A percentile compares a stretch with the other conserved stretches of the same genome.
Conservation (phyloP, 805 yeast species). For the Kluyveromyces dobzhanskii region DNA sequence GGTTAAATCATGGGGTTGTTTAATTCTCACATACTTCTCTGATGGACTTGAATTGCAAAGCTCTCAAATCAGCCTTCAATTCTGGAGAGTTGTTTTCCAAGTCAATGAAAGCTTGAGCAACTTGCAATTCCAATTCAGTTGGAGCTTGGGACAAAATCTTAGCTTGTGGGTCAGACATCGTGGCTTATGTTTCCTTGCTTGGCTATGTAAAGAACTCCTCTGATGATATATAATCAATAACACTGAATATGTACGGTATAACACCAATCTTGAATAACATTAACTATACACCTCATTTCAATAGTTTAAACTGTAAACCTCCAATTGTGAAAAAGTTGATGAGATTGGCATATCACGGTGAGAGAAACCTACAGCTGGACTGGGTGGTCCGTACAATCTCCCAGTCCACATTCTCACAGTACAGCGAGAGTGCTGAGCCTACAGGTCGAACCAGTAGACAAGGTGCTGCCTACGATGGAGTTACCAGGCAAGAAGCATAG, state of each 20-base stretch:
- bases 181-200: constrained; percentile 22
- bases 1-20: no score
- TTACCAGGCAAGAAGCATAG: no score
- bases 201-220: constrained; percentile 2
- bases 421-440: no score
- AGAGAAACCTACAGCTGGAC: no score
- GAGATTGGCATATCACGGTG: no score
- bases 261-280: no score
- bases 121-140: constrained; percentile 97
- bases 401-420: no score
- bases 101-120: constrained; percentile 97
- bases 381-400: no score
- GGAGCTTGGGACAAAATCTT: constrained; percentile 94
- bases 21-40: constrained; percentile 54
- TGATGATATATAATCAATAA: background rate
- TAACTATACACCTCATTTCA: background rate
- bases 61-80: constrained; percentile 95
- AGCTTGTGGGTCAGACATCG: constrained; percentile 88
- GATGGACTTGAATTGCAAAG: constrained; percentile 97
- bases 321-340: constrained; percentile 1
- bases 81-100: constrained; percentile 91
- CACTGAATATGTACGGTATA: no score
- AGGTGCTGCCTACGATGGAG: no score
- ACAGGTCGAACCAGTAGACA: no score
- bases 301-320: background rate